phyloP scores from a whole-genome alignment of 2,329 filamentous ascomycete genomes.

The Sclerotinia trifoliorum region DNA sequence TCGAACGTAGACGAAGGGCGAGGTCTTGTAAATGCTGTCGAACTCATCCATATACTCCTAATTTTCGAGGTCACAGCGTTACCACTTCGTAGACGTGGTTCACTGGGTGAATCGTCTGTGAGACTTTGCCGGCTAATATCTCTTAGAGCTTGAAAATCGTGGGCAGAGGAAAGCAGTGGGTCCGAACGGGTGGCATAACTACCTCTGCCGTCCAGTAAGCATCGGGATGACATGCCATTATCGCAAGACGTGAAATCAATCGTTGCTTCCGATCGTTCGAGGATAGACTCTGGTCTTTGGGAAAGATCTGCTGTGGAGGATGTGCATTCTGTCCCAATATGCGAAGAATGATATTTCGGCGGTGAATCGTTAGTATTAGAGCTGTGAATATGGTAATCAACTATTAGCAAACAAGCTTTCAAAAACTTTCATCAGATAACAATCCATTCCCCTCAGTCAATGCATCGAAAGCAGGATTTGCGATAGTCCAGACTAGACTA shows the following conservation, averaged over 20 bases:
- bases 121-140: background rate
- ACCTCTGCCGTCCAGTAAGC: background rate
- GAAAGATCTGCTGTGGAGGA: constrained; percentile 15
- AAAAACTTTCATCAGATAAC: background rate
- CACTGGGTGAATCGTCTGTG: background rate
- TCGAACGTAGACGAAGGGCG: constrained; percentile 23
- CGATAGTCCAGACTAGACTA: too few species aligned
- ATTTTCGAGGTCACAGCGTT: background rate
- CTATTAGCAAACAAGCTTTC: background rate
- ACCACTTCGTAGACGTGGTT: background rate
- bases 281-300: background rate
- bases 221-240: constrained; percentile 6
- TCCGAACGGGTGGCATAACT: constrained; percentile 4
- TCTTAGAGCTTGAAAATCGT: constrained; percentile 6
- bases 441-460: background rate
- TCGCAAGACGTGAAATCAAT: background rate
- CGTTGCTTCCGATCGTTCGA: background rate
- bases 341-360: constrained; percentile 2
- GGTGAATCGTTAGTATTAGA: background rate
- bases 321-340: background rate
- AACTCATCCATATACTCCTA: constrained; percentile 12
- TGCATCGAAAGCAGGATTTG: background rate
- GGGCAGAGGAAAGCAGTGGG: background rate
- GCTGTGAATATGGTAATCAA: background rate
- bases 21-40: constrained; percentile 1